phyloP scores from a whole-genome alignment of 352 stramenopile species.

The Pythium sp. region DNA sequence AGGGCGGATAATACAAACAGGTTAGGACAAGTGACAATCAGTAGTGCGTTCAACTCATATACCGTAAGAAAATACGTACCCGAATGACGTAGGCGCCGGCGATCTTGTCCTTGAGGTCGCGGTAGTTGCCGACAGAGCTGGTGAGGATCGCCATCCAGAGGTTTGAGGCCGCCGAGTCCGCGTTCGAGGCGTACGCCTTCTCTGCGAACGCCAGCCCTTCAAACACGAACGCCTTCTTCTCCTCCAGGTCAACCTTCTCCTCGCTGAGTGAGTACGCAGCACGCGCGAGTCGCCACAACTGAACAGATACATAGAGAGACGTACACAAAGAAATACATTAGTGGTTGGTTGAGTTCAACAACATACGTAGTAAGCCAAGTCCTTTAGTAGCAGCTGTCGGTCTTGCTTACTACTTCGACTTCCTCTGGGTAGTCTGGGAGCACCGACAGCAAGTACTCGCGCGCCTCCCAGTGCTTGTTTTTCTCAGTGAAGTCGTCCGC shows the following conservation, averaged over 20 bases:
- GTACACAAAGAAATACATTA: background rate
- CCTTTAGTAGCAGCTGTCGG: background rate
- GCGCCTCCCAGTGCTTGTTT: constrained; percentile 37
- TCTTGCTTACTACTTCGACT: constrained; percentile 44
- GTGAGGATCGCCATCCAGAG: constrained; percentile 81
- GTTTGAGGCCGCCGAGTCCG: constrained; percentile 51
- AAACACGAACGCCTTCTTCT: constrained; percentile 55
- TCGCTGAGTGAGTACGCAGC: constrained; percentile 62
- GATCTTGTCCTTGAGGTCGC: constrained; percentile 69
- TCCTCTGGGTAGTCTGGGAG: constrained; percentile 34
- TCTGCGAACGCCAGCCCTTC: constrained; percentile 53
- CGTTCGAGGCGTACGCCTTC: constrained; percentile 44
- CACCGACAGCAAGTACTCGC: constrained; percentile 40
- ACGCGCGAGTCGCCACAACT: constrained; percentile 66
- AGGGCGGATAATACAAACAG: background rate
- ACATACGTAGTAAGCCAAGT: background rate
- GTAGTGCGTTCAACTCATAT: background rate
- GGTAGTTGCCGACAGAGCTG: constrained; percentile 58
- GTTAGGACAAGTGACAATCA: background rate
- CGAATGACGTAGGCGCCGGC: constrained; percentile 65
- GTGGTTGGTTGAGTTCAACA: background rate
- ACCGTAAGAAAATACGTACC: constrained; percentile 16
- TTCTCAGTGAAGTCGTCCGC: constrained; percentile 53
- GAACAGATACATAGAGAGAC: background rate
- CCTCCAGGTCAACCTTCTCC: constrained; percentile 31